Evolutionary conservation across 2,329 filamentous ascomycete species (phyloP).

Genomic region (Verticillium albo-atrum): DNA sequence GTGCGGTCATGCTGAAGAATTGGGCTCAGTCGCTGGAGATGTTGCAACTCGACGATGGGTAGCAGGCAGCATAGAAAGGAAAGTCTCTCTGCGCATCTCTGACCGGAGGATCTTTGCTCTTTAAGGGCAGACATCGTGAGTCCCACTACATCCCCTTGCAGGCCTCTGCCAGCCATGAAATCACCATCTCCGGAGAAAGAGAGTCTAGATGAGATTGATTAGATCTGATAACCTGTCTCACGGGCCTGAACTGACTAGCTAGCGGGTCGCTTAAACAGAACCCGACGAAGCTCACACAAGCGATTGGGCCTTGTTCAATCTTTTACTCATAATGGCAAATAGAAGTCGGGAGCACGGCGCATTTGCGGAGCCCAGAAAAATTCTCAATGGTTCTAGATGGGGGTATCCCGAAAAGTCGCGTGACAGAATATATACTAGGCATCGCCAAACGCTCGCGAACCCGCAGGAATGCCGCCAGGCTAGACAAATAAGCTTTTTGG

Average conservation of each 20-base stretch:
- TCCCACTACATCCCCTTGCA: background rate
- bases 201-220: background rate
- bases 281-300: background rate
- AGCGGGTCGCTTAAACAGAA: background rate
- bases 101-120: background rate
- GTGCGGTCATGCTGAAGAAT: background rate
- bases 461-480: background rate
- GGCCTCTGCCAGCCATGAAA: background rate
- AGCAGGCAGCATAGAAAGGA: background rate
- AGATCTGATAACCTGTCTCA: background rate
- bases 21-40: background rate
- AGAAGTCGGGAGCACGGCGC: background rate
- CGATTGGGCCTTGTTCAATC: background rate
- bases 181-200: background rate
- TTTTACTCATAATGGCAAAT: background rate
- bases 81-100: background rate
- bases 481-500: background rate
- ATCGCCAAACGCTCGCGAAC: background rate
- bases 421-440: background rate
- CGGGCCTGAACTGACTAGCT: background rate
- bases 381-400: background rate
- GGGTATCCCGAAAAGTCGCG: background rate
- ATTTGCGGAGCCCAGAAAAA: background rate
- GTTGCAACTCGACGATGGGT: background rate
- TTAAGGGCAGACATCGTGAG: background rate